Base-by-base conservation (phyloP, 257 asterid genomes). In the Leptodermis oblonga region DNA sequence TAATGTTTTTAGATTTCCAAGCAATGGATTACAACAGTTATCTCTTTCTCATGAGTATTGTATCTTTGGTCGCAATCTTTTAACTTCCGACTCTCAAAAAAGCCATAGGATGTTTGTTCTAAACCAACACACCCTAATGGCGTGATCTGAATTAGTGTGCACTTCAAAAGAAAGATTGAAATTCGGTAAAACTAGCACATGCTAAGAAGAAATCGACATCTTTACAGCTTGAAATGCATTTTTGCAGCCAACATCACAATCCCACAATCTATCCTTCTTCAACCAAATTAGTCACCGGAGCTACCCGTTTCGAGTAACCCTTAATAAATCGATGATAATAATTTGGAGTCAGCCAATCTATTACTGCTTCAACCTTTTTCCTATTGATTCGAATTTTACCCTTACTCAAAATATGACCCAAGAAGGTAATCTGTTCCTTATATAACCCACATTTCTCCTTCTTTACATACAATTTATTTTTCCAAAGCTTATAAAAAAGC, bases 81-180 rank as follows among this genome's bases (percentile, higher is more conserved):
- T 5, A 46, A 46, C 5, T 46, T 46, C 9, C 12, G 12, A 5
- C 2, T 46, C 4, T 37, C 67, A n/a, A n/a, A 36, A 3, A 69
- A 22, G 67, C 49, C 0, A 37, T 6, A 1, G 28, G 10, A 5
- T 62, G 17, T 5, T 62, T 37, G 0, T 37, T n/a, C n/a, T 36
- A 10, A 30, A 17, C 31, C 0, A 62, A 11, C 0, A 62, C 28
- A 0, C 49, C 14, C 67, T 23, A 36, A 62, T 18, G 0, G 30
- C 49, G 5, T 7, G 30, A 62, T 34, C 49, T 0, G 30, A 62
- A 0, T 28, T 15, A 42, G 13, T 70, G 3, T 70, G 45, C 6
- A 79, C 69, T 6, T 74, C 66, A n/a, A 79, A 67, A 70, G 10
- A 39, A 12, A 79, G 66, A 10, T 60, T 26, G 0, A 22, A 61